Percentiles rank a stretch among this genome's conserved stretches.
Evolutionary conservation across 345 rosid species (phyloP).

Genomic region (Cardamine occulta): DNA sequence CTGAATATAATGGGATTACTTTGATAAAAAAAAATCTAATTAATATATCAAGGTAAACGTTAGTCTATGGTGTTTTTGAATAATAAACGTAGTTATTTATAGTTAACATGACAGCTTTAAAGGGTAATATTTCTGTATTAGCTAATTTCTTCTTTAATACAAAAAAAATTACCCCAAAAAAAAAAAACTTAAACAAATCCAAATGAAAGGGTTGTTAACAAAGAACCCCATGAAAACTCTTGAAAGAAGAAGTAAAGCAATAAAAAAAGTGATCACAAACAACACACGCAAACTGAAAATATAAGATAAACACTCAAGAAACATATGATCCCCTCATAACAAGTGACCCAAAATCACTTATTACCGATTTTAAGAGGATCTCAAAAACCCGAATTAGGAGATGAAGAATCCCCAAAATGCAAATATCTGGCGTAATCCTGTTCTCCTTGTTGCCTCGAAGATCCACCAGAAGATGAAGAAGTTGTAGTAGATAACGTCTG

Average conservation of each 20-base stretch:
- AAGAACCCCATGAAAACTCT: slow-evolving; percentile 34
- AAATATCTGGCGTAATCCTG: slow-evolving; percentile 37
- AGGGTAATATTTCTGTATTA: slow-evolving; percentile 17
- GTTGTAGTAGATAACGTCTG: slow-evolving; percentile 32
- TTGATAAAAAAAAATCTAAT: background rate
- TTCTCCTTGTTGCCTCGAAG: slow-evolving; percentile 41
- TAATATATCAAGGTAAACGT: background rate
- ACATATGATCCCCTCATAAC: slow-evolving; percentile 14
- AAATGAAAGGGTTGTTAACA: slow-evolving; percentile 20
- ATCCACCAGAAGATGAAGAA: slow-evolving; percentile 45
- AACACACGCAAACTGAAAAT: slow-evolving; percentile 29
- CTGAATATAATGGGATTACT: background rate
- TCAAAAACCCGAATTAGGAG: slow-evolving; percentile 42
- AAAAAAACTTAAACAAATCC: background rate
- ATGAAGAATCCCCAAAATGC: slow-evolving; percentile 43
- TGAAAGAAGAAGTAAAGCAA: slow-evolving; percentile 32
- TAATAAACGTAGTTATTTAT: background rate
- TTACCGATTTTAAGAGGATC: slow-evolving; percentile 7
- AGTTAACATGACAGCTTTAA: background rate
- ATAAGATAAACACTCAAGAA: slow-evolving; percentile 29
- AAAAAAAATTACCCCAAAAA: background rate
- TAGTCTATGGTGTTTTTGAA: no score
- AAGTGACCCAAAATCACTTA: slow-evolving; percentile 17
- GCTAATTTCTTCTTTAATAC: background rate
- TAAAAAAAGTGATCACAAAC: slow-evolving; percentile 36